Percentiles rank a stretch among this genome's conserved stretches.
phyloP scores from a whole-genome alignment of 2,329 filamentous ascomycete genomes.

The Colletotrichum truncatum region DNA sequence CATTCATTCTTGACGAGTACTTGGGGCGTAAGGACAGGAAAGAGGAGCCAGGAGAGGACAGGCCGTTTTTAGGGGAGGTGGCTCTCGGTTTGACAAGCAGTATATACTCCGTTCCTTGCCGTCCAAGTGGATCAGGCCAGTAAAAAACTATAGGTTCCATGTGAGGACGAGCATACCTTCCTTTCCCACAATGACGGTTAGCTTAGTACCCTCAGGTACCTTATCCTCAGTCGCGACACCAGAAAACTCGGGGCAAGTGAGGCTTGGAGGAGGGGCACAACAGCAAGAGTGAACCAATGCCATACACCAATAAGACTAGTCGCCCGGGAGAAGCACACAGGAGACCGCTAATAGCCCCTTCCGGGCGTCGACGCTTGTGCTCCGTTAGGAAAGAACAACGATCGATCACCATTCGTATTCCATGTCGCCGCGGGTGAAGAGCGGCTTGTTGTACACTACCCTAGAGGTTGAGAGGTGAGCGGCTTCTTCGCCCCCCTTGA shows the following conservation, averaged over 20 bases:
- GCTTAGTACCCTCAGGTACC: neutral
- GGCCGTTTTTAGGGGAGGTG: too few species aligned
- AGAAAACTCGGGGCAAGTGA: neutral
- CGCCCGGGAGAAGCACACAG: constrained; percentile 4
- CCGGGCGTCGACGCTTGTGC: constrained; percentile 26
- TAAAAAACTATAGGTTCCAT: too few species aligned
- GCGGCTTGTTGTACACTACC: constrained; percentile 18
- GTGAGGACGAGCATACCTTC: too few species aligned
- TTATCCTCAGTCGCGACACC: neutral
- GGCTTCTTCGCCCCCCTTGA: constrained; percentile 9
- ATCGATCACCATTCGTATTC: constrained; percentile 30
- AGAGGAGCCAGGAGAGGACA: neutral
- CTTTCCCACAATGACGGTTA: neutral
- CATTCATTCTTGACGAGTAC: neutral
- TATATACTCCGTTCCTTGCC: too few species aligned
- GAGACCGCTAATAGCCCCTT: constrained; percentile 14
- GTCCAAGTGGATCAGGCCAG: too few species aligned
- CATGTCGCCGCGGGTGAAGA: constrained; percentile 3
- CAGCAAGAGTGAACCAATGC: constrained; percentile 3
- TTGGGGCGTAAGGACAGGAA: neutral
- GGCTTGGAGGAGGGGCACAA: constrained; percentile 19
- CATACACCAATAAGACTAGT: neutral
- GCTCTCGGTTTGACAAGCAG: too few species aligned
- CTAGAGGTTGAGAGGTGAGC: neutral
- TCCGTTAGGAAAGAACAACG: constrained; percentile 25